Conservation (phyloP, 1,284 basidiomycete genomes). For the Ustilago esculenta region DNA sequence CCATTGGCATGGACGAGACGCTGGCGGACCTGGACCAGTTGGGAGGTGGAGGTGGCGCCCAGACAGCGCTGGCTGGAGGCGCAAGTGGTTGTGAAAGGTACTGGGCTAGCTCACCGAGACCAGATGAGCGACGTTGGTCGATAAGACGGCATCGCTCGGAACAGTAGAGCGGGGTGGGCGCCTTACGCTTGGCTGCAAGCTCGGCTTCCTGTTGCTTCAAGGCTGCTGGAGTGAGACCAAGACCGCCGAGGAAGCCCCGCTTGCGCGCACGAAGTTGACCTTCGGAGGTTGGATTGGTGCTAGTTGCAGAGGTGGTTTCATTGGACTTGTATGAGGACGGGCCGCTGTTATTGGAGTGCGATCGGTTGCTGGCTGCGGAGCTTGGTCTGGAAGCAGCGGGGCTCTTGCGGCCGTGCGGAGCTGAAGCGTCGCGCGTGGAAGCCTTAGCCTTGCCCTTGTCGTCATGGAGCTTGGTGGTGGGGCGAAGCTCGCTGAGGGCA, state of each 20-base stretch:
- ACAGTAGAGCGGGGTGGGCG: conserved; percentile 55
- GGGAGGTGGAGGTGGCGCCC: conserved; percentile 18
- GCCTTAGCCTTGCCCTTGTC: conserved; percentile 36
- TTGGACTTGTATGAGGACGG: conserved; percentile 45
- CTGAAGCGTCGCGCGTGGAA: conserved; percentile 1
- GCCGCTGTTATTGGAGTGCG: conserved; percentile 40
- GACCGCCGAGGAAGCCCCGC: conserved; percentile 50
- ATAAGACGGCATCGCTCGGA: conserved; percentile 59
- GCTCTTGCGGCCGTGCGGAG: conserved; percentile 20
- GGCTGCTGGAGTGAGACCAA: conserved; percentile 48
- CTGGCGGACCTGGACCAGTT: conserved; percentile 24
- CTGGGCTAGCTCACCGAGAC: conserved; percentile 48
- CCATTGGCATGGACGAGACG: conserved; percentile 28
- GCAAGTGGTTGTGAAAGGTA: conserved; percentile 49
- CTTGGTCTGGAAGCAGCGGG: conserved; percentile 36
- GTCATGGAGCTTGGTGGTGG: conserved; percentile 57
- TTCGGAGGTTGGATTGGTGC: conserved; percentile 2
- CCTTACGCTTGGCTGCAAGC: conserved; percentile 41
- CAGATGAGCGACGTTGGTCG: conserved; percentile 53
- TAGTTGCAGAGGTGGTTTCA: conserved; percentile 21
- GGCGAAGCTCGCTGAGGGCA: conserved; percentile 59
- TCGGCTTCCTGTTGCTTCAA: conserved; percentile 50
- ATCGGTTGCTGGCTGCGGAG: conserved; percentile 46
- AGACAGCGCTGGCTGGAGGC: conserved; percentile 18
- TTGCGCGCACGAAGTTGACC: conserved; percentile 26